phyloP scores from a whole-genome alignment of 2,329 filamentous ascomycete species.

The Sclerotinia borealis region DNA sequence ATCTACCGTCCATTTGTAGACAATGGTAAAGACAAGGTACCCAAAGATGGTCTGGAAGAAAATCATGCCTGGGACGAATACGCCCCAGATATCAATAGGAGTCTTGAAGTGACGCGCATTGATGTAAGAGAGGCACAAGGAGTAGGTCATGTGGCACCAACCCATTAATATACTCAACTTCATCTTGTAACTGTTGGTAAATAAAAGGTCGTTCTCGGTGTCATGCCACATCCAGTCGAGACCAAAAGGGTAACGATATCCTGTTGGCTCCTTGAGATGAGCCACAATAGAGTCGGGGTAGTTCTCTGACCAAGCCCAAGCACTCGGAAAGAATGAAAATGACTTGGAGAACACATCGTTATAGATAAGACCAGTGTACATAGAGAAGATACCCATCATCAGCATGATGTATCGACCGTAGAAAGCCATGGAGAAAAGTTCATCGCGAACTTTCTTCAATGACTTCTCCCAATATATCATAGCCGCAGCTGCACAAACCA shows the following conservation, averaged over 20 bases:
- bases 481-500: conserved; percentile 73
- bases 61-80: conserved; percentile 97
- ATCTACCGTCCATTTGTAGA: conserved; percentile 96
- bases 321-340: conserved; percentile 79
- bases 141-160: conserved; percentile 99
- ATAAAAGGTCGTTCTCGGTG: conserved; percentile 88
- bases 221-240: conserved; percentile 96
- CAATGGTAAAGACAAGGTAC: conserved; percentile 86
- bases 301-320: conserved; percentile 70
- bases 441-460: conserved; percentile 85
- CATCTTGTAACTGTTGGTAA: conserved; percentile 99
- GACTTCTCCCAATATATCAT: conserved; percentile 98
- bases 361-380: conserved; percentile 96
- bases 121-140: conserved; percentile 83
- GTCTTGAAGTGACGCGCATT: conserved; percentile 94
- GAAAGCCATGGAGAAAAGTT: conserved; percentile 97
- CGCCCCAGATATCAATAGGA: conserved; percentile 92
- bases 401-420: conserved; percentile 98
- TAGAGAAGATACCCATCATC: conserved; percentile 95
- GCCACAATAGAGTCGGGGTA: conserved; percentile 63
- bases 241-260: conserved; percentile 91
- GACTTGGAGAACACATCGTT: conserved; percentile 96
- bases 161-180: conserved; percentile 97
- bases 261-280: conserved; percentile 47
- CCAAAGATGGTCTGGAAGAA: conserved; percentile 99